Evolutionary conservation across 1,284 basidiomycete genomes (phyloP), one percentile per base, ranked within the genome.

Genomic region (Moniliella sp.): DNA sequence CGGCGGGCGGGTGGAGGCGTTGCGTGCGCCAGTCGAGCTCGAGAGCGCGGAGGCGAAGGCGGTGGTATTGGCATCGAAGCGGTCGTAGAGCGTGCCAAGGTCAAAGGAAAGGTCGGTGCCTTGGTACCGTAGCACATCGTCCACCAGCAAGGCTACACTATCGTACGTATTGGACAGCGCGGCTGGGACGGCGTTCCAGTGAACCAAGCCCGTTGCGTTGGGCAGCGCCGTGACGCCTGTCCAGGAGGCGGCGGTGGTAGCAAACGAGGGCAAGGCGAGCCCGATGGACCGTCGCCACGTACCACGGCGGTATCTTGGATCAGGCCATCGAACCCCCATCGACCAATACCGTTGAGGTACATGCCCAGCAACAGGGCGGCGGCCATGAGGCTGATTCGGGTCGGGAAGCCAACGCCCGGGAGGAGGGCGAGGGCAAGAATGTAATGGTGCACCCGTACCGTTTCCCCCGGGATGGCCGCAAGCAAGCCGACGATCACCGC

Each of bases 341-440:
- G 35, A 4, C 40, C 53, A 1, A 55, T 40, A 8, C 62, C 61
- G 39, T 63, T 57, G 25, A 61, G 48, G 61, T 81, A 83, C 63
- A 83, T 69, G 8, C 82, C 81, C 18, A 83, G 65, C 5, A 82
- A 61, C 47, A 83, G 74, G 1, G 75, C 78, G 60, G 80, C 76
- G 53, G 76, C 76, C 27, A 81, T 67, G 0, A 76, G 73, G 4
- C 74, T 78, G 15, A 76, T 63, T 19, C 78, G 67, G 12, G 79
- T 84, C 0, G 78, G 76, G 50, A 81, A 81, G 2, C 71, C 79
- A 8, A 76, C 78, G 2, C 72, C 73, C 14, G 78, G 78, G 21
- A 83, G 68, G 35, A 83, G 65, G 5, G 69, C 67, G 54, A 83
- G 74, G 0, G 74, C 71, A 29, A 78, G 64, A 39, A 82, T 71